Percentiles rank a stretch among this genome's conserved stretches.
phyloP scores from a whole-genome alignment of 768 basidiomycete genomes.

The Nevesoporus exiguus region DNA sequence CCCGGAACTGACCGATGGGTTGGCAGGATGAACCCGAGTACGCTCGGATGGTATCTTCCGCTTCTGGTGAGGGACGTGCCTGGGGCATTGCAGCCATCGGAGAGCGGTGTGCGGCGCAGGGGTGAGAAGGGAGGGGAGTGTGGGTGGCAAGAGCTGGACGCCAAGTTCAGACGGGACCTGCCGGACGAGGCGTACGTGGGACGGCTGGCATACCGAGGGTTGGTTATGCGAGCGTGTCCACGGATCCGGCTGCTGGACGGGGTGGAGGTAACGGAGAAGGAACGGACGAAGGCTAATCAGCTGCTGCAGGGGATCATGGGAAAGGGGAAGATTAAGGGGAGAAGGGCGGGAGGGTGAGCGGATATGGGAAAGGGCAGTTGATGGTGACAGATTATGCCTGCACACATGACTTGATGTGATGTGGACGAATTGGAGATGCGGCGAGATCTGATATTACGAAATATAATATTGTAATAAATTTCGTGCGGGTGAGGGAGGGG shows the following conservation, averaged over 20 bases:
- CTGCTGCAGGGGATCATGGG: constrained; percentile 57
- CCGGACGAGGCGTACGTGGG: constrained; percentile 87
- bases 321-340: constrained; percentile 37
- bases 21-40: constrained; percentile 90
- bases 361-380: constrained; percentile 11
- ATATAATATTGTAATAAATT: constrained; percentile 11
- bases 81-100: constrained; percentile 64
- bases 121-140: constrained; percentile 30
- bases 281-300: constrained; percentile 76
- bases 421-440: neutral
- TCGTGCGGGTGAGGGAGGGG: constrained; percentile 10
- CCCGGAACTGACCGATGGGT: constrained; percentile 26
- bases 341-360: constrained; percentile 12
- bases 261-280: constrained; percentile 76
- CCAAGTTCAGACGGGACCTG: constrained; percentile 82
- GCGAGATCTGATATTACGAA: constrained; percentile 12
- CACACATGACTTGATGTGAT: constrained; percentile 26
- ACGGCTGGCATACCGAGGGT: constrained; percentile 84
- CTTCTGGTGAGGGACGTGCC: constrained; percentile 68
- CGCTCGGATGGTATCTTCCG: constrained; percentile 93
- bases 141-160: constrained; percentile 76
- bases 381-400: constrained; percentile 33
- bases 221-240: constrained; percentile 75
- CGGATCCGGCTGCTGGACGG: constrained; percentile 79
- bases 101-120: constrained; percentile 29